phyloP scores from a whole-genome alignment of 768 basidiomycete species.

The Trametopsis cervina region DNA sequence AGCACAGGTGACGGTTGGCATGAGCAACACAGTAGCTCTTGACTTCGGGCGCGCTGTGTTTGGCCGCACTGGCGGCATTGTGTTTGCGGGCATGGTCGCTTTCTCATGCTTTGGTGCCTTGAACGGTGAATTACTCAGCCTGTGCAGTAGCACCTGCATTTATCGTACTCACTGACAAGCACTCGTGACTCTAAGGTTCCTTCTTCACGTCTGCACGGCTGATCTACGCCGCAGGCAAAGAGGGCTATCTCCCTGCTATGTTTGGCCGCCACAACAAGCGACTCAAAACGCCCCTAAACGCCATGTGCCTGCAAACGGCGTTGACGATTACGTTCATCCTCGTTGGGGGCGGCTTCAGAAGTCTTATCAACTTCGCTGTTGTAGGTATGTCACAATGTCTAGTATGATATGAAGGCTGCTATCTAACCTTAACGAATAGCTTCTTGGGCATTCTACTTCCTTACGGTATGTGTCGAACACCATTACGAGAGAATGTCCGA shows the following conservation, averaged over 20 bases:
- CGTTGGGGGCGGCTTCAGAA: constrained; percentile 84
- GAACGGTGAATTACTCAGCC: constrained; percentile 51
- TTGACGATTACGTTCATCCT: constrained; percentile 76
- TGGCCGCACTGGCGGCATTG: constrained; percentile 76
- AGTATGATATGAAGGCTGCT: neutral
- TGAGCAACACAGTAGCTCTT: constrained; percentile 81
- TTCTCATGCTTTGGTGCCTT: constrained; percentile 94
- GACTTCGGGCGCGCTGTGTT: constrained; percentile 89
- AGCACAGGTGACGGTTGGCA: constrained; percentile 50
- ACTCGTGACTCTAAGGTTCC: constrained; percentile 36
- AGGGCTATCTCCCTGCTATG: constrained; percentile 77
- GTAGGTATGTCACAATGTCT: constrained; percentile 28
- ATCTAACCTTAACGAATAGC: constrained; percentile 27
- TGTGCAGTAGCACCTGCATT: neutral
- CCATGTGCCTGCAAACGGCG: constrained; percentile 68
- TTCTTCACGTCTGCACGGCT: constrained; percentile 77
- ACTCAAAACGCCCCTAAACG: constrained; percentile 83
- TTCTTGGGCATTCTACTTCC: constrained; percentile 82
- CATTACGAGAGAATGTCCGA: too few relatives aligned
- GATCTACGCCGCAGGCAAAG: constrained; percentile 83
- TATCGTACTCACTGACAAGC: neutral
- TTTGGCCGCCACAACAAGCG: constrained; percentile 74
- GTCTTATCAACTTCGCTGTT: constrained; percentile 84
- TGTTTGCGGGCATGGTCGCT: constrained; percentile 89
- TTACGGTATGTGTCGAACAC: constrained; percentile 52